Evolutionary conservation across 2,329 filamentous ascomycete genomes (phyloP), one percentile per base, ranked within the genome.

Genomic region (Alternaria sp.): DNA sequence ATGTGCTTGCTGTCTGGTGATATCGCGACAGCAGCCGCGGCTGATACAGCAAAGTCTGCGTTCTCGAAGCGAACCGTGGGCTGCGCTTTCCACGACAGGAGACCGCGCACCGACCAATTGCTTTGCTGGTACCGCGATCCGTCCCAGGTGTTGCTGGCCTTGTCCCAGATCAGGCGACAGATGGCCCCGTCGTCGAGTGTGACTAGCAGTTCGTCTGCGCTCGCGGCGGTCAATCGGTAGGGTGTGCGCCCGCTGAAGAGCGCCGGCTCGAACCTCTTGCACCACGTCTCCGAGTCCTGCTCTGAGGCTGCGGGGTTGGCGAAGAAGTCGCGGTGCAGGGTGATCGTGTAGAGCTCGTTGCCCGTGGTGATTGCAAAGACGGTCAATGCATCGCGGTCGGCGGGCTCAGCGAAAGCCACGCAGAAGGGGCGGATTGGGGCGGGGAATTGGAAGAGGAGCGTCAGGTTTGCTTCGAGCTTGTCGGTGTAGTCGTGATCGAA

Each of bases 341-440:
- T 91, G 68, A 99, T 86, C 12, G 92, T 93, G 81, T 94, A 94
- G 17, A 99, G 85, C 67, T 93, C 89, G 74, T 90, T 92, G n/a
- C 87, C 84, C 65, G 89, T 87, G 64, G 94, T 95, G 73, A 97
- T 85, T 54, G 92, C 91, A 79, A 93, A 96, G 46, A 93, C 86
- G 70, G 87, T 91, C 55, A 97, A 82, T 64, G 89, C 87, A 83
- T 97, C 92, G 73, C 91, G 90, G 63, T 93, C 91, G 65, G 89
- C 85, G 7, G 90, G 85, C 76, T 99, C 96, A 32, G 93, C 89
- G 65, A 99, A 88, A 11, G 91, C 91, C 64, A 99, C 87, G 68
- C 95, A 96, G 25, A 89, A 88, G 9, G 90, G 87, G 66, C 91
- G 87, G 51, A 98, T 91, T 6, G 88, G 83, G 60, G 89, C 87